Percentiles rank a stretch among this genome's conserved stretches.
These are phyloP conservation scores for Pistacia atlantica DNA, from an alignment of 345 rosid genomes.

Conservation along the genomic window DNA sequence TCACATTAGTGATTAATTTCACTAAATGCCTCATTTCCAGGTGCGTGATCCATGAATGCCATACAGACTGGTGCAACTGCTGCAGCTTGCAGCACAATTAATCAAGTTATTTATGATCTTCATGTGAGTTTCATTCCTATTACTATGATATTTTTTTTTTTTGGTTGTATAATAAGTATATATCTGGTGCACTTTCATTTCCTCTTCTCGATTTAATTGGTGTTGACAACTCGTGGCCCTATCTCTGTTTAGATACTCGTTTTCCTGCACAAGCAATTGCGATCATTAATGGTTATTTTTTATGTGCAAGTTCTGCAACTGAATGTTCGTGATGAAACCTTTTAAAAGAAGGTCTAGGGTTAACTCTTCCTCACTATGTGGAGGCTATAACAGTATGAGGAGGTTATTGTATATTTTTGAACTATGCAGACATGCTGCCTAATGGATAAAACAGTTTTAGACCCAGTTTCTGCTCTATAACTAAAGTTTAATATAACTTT, in stretches of 20 bases:
- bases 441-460: too few species aligned
- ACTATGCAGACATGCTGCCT: too few species aligned
- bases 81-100: constrained; percentile 90
- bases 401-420: too few species aligned
- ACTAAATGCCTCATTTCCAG: constrained; percentile 41
- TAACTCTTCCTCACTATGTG: too few species aligned
- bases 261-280: neutral
- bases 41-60: constrained; percentile 89
- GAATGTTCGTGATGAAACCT: neutral
- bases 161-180: neutral
- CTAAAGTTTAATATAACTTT: too few species aligned
- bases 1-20: neutral
- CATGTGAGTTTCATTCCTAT: constrained; percentile 57
- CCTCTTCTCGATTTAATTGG: neutral
- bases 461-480: too few species aligned
- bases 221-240: neutral
- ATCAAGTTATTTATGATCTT: constrained; percentile 83
- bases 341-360: too few species aligned
- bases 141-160: constrained; percentile 7
- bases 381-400: too few species aligned
- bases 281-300: neutral
- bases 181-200: too few species aligned
- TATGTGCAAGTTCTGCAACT: neutral
- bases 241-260: neutral
- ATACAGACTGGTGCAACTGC: constrained; percentile 94